A percentile compares a stretch with the other conserved stretches of the same genome.
Evolutionary conservation across 352 stramenopile species (phyloP).

Genomic region (Pythium scleroteichum): DNA sequence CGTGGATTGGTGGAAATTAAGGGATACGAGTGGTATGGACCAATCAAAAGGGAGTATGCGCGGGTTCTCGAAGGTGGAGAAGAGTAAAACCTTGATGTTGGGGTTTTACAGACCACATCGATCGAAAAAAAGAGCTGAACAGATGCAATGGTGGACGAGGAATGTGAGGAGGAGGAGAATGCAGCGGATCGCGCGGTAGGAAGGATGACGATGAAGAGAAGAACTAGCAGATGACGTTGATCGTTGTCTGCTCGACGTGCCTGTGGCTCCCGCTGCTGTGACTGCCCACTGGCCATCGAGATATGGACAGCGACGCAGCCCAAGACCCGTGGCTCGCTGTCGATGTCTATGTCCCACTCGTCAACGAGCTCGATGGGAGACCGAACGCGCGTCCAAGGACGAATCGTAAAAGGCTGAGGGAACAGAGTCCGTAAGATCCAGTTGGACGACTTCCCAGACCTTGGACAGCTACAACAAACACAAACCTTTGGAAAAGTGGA

Average conservation of each 20-base stretch:
- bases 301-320: neutral
- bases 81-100: constrained; percentile 6
- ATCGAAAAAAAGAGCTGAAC: too few relatives aligned
- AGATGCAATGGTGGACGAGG: neutral
- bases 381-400: neutral
- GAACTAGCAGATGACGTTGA: neutral
- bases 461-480: neutral
- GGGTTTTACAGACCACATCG: constrained; percentile 4
- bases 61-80: constrained; percentile 12
- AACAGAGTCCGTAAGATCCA: constrained; percentile 14
- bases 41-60: constrained; percentile 7
- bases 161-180: constrained; percentile 3
- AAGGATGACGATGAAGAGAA: constrained; percentile 18
- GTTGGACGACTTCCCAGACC: constrained; percentile 16
- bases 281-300: constrained; percentile 8
- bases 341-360: neutral
- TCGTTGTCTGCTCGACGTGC: constrained; percentile 15
- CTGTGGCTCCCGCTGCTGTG: neutral
- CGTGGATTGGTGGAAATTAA: constrained; percentile 19
- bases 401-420: constrained; percentile 21
- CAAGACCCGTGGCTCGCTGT: neutral
- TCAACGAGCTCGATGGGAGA: constrained; percentile 13
- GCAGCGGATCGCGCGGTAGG: neutral
- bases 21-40: neutral
- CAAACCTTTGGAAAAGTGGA: neutral